These are phyloP conservation scores for Centella asiatica DNA, from an alignment of 129 eudicot species.

Conservation along the genomic window DNA sequence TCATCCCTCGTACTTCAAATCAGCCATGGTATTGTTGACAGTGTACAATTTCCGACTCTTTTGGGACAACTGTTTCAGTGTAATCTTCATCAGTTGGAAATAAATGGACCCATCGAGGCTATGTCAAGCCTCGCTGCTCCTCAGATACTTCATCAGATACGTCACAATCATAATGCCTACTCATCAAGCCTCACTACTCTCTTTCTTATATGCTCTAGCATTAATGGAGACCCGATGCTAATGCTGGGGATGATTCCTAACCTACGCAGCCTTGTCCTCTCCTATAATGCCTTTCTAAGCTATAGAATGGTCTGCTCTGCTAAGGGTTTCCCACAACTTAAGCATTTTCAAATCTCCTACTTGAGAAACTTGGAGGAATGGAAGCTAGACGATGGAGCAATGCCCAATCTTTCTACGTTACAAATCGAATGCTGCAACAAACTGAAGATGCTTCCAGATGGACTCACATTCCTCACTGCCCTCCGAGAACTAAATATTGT, in stretches of 20 bases:
- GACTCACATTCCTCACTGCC: constrained; percentile 8
- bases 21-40: neutral
- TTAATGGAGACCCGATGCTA: constrained; percentile 25
- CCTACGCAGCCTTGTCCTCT: constrained; percentile 10
- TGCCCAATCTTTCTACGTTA: constrained; percentile 16
- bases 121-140: neutral
- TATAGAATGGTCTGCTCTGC: constrained; percentile 17
- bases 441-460: constrained; percentile 23
- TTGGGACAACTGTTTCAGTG: constrained; percentile 1
- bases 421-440: constrained; percentile 7
- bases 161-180: neutral
- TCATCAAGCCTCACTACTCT: constrained; percentile 14
- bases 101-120: constrained; percentile 1
- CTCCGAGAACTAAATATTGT: neutral
- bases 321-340: constrained; percentile 20
- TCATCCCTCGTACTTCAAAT: constrained; percentile 7
- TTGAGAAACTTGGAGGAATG: constrained; percentile 16
- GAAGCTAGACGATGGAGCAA: constrained; percentile 28
- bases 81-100: constrained; percentile 16
- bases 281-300: constrained; percentile 9
- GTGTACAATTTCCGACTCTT: neutral
- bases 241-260: constrained; percentile 20
- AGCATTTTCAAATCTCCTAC: constrained; percentile 7
- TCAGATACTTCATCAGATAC: too few species aligned
- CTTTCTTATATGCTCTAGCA: neutral